Evolutionary conservation across 2,329 filamentous ascomycete species (phyloP).

Genomic region (Alternaria ethzedia): DNA sequence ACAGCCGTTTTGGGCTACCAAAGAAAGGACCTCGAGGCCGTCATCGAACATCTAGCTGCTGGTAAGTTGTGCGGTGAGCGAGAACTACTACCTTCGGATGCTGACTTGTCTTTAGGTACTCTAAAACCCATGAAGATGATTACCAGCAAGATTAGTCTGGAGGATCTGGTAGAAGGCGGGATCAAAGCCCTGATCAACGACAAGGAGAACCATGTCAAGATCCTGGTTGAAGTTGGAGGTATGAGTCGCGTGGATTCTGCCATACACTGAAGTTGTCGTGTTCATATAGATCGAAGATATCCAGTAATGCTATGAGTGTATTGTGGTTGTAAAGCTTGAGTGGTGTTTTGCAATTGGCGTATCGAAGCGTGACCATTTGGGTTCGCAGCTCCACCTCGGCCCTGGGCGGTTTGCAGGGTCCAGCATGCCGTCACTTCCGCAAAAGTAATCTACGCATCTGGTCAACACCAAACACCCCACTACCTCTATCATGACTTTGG

Average conservation of each 20-base stretch:
- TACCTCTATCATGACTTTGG: not conserved
- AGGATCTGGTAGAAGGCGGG: constrained; percentile 63
- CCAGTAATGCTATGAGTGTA: not conserved
- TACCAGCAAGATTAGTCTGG: constrained; percentile 63
- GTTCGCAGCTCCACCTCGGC: not conserved
- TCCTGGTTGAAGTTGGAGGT: constrained; percentile 58
- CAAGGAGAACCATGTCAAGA: constrained; percentile 69
- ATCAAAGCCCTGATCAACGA: constrained; percentile 64
- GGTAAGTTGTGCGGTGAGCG: constrained; percentile 29
- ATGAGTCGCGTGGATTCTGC: constrained; percentile 22
- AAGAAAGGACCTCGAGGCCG: constrained; percentile 62
- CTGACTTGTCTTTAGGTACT: constrained; percentile 45
- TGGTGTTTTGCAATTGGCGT: not conserved
- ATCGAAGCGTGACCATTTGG: not conserved
- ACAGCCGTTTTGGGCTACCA: constrained; percentile 59
- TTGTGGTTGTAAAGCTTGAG: not conserved
- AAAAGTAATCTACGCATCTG: not conserved
- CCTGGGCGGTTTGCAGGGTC: not conserved
- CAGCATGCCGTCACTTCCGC: constrained; percentile 11
- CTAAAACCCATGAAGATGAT: constrained; percentile 66
- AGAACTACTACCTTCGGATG: not conserved
- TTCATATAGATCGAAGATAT: not conserved
- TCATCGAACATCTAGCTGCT: constrained; percentile 59
- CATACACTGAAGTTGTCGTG: constrained; percentile 2
- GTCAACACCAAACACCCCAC: not conserved